Percentiles rank a stretch among this genome's conserved stretches.
These are phyloP conservation scores for Allomyces javanicus DNA, from an alignment of 192 early-diverging fungal species.

Conservation along the genomic window DNA sequence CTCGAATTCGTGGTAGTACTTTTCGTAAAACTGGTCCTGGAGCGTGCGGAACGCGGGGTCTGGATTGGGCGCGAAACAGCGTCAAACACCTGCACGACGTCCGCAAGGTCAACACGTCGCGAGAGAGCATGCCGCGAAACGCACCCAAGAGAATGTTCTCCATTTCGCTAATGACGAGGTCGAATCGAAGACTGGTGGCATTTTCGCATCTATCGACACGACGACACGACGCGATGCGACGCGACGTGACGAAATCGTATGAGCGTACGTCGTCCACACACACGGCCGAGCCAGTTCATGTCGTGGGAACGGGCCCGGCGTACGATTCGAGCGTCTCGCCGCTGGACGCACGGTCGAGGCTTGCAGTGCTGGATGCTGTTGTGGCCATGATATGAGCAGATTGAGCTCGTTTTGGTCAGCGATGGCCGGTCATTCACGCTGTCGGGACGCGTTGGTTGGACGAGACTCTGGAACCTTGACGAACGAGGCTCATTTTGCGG, in stretches of 20 bases:
- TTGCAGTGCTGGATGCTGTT: neutral
- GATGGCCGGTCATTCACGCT: neutral
- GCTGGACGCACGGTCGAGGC: neutral
- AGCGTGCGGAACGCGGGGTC: conserved; percentile 17
- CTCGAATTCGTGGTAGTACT: conserved; percentile 14
- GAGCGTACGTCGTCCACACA: neutral
- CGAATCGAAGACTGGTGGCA: conserved; percentile 9
- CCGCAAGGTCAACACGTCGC: neutral
- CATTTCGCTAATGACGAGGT: conserved; percentile 22
- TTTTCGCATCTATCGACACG: neutral
- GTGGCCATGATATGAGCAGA: neutral
- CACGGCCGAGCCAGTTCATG: too few species aligned
- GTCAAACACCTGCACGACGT: neutral
- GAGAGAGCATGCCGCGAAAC: neutral
- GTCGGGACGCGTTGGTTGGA: neutral
- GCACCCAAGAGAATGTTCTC: conserved; percentile 31
- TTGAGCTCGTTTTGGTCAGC: too few species aligned
- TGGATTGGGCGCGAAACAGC: neutral
- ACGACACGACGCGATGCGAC: neutral
- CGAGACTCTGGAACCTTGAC: neutral
- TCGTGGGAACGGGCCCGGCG: neutral
- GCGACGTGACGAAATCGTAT: too few species aligned
- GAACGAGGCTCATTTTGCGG: neutral
- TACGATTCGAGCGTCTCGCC: neutral
- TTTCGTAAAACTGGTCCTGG: conserved; percentile 19